phyloP scores from a whole-genome alignment of 495 filamentous ascomycete genomes.

The Daldinia decipiens region DNA sequence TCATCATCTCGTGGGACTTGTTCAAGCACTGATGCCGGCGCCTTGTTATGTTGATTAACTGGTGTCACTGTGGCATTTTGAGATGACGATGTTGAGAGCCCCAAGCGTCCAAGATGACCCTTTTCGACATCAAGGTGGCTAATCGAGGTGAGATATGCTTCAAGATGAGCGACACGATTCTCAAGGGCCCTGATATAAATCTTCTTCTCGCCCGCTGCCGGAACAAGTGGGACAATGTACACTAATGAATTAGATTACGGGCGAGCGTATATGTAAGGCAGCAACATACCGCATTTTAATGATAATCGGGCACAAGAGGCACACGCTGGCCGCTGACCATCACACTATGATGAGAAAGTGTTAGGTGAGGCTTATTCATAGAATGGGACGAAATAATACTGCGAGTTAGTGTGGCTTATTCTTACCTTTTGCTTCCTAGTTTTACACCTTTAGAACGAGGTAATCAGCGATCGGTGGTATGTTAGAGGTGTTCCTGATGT shows the following conservation, averaged over 20 bases:
- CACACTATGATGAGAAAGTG: constrained; percentile 36
- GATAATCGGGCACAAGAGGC: constrained; percentile 44
- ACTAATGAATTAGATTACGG: constrained; percentile 20
- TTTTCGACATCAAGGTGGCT: constrained; percentile 36
- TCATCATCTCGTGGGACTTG: constrained; percentile 25
- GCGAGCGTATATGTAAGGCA: background rate
- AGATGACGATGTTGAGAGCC: constrained; percentile 24
- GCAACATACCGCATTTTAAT: constrained; percentile 45
- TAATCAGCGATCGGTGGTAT: constrained; percentile 6
- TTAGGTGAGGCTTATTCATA: constrained; percentile 20
- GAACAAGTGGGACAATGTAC: constrained; percentile 46
- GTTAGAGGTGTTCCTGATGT: background rate
- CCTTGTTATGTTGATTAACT: constrained; percentile 13
- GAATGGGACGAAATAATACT: background rate
- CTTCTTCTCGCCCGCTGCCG: constrained; percentile 47
- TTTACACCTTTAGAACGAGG: constrained; percentile 40
- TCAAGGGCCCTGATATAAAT: constrained; percentile 51
- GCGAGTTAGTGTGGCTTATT: background rate
- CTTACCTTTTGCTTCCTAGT: constrained; percentile 49
- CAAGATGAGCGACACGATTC: constrained; percentile 48
- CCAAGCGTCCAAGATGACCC: constrained; percentile 35
- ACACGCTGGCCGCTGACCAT: constrained; percentile 46
- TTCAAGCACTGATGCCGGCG: background rate
- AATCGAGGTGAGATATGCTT: constrained; percentile 38
- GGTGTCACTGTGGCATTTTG: constrained; percentile 15